Evolutionary conservation across 2,329 filamentous ascomycete genomes (phyloP).

Genomic region (Raffaelea deltoideospora): DNA sequence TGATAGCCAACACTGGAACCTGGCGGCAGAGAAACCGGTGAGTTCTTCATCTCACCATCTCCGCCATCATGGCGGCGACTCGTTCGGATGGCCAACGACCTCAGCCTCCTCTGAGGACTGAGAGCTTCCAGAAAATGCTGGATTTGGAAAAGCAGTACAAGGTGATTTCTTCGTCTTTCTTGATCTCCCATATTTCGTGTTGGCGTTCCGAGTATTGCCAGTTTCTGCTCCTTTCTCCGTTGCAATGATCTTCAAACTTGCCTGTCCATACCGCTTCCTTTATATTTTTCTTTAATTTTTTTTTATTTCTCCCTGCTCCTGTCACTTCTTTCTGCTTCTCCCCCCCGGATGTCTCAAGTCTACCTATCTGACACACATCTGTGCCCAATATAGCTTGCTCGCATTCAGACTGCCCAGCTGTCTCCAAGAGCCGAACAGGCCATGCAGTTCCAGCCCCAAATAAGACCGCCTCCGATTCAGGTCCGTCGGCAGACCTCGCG

Average conservation of each 20-base stretch:
- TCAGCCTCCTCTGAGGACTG: conserved; percentile 16
- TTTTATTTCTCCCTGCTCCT: conserved; percentile 2
- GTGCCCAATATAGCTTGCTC: conserved; percentile 13
- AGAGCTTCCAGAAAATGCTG: conserved; percentile 42
- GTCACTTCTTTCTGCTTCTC: conserved; percentile 4
- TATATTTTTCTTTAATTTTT: background rate
- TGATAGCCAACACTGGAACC: too few species aligned
- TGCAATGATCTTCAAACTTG: conserved; percentile 1
- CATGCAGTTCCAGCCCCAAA: conserved; percentile 4
- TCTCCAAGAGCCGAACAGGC: conserved; percentile 2
- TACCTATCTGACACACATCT: conserved; percentile 6
- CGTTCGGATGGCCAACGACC: conserved; percentile 1
- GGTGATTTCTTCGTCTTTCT: conserved; percentile 23
- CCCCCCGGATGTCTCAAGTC: conserved; percentile 3
- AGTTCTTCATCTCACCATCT: background rate
- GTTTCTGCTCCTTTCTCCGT: background rate
- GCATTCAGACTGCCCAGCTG: conserved; percentile 8
- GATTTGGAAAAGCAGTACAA: conserved; percentile 42
- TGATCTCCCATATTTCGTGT: background rate
- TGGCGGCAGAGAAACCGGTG: background rate
- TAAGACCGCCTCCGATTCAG: conserved; percentile 9
- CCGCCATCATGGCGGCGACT: conserved; percentile 6
- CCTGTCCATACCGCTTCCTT: background rate
- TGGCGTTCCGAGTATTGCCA: too few species aligned
- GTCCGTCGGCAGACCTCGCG: conserved; percentile 11